Evolutionary conservation across 305 asterid genomes (phyloP).

Genomic region (Fraxinus dipetala): DNA sequence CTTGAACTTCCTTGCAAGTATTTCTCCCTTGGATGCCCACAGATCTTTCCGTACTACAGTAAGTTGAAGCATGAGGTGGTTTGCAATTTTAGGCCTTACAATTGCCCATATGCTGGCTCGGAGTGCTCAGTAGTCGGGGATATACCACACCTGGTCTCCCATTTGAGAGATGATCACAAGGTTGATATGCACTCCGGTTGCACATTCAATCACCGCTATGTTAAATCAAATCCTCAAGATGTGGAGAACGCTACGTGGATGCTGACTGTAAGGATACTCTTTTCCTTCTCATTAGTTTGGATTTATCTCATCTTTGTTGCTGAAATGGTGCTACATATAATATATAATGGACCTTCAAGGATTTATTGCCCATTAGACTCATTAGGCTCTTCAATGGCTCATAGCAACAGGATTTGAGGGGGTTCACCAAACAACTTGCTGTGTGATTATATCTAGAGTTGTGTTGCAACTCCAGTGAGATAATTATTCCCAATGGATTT

Average conservation of each 20-base stretch:
- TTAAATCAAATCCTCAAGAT: conserved; percentile 62
- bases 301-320: neutral
- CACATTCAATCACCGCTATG: conserved; percentile 64
- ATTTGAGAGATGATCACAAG: conserved; percentile 60
- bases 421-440: neutral
- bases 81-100: conserved; percentile 58
- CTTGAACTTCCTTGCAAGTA: conserved; percentile 68
- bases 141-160: conserved; percentile 45
- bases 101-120: conserved; percentile 63
- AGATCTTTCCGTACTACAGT: conserved; percentile 54
- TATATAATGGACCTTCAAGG: neutral
- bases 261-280: conserved; percentile 47
- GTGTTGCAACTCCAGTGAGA: neutral
- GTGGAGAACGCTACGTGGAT: conserved; percentile 73
- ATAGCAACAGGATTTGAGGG: neutral
- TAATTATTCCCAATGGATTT: neutral
- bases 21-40: conserved; percentile 48
- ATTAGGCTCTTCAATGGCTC: neutral
- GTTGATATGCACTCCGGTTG: conserved; percentile 69
- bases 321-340: neutral
- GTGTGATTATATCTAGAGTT: neutral
- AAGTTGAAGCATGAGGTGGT: conserved; percentile 57
- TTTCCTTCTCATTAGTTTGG: neutral
- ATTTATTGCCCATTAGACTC: neutral
- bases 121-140: conserved; percentile 58